Conservation (phyloP, 2,329 filamentous ascomycete genomes). For the Fusarium nurragi region DNA sequence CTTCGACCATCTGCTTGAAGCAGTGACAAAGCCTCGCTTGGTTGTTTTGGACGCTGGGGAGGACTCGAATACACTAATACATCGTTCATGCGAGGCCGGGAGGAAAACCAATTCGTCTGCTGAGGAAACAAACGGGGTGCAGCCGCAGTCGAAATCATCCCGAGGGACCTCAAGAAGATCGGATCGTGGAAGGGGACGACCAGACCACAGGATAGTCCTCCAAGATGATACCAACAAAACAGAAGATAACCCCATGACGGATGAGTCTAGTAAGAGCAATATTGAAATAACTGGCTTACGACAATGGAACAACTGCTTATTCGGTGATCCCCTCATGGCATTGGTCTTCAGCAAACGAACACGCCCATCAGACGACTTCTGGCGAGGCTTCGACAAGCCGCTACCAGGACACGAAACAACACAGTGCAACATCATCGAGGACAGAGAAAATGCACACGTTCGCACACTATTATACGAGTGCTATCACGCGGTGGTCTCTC, state of each 20-base stretch:
- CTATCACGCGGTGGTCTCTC: slow-evolving; percentile 62
- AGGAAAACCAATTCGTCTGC: slow-evolving; percentile 1
- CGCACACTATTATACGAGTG: slow-evolving; percentile 66
- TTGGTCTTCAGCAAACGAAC: slow-evolving; percentile 58
- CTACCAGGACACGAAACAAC: slow-evolving; percentile 16
- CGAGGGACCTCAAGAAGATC: background rate
- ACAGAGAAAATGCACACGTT: slow-evolving; percentile 53
- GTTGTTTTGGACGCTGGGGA: slow-evolving; percentile 64
- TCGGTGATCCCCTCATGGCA: slow-evolving; percentile 68
- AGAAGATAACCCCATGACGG: slow-evolving; percentile 1
- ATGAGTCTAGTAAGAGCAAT: background rate
- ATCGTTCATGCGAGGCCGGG: slow-evolving; percentile 2
- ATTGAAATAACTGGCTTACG: slow-evolving; percentile 60
- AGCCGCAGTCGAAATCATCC: slow-evolving; percentile 2
- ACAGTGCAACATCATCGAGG: slow-evolving; percentile 51
- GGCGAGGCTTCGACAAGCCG: slow-evolving; percentile 56
- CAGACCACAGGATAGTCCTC: slow-evolving; percentile 3
- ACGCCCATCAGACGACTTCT: slow-evolving; percentile 55
- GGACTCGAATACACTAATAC: slow-evolving; percentile 61
- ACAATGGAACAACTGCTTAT: slow-evolving; percentile 68
- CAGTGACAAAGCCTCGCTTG: slow-evolving; percentile 61
- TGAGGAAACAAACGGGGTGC: slow-evolving; percentile 1
- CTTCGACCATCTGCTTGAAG: slow-evolving; percentile 61
- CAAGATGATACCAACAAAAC: slow-evolving; percentile 6
- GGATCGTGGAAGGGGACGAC: background rate